phyloP scores from a whole-genome alignment of 2,329 filamentous ascomycete genomes.

The Calonectria crousiana region DNA sequence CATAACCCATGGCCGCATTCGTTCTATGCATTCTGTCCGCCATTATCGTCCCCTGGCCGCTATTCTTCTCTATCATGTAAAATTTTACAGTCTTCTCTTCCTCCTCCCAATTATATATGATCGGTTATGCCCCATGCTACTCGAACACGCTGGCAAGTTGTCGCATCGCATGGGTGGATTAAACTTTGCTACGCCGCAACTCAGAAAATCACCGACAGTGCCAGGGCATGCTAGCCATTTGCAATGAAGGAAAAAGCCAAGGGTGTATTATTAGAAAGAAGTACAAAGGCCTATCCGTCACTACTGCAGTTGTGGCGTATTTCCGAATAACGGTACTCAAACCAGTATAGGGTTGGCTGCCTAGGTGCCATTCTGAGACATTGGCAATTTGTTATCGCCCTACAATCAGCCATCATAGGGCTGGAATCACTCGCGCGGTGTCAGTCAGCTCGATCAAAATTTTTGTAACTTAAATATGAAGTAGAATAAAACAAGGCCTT shows the following conservation, averaged over 20 bases:
- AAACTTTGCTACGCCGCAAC: conserved; percentile 8
- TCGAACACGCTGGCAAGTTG: background rate
- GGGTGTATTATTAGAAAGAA: background rate
- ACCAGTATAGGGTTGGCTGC: background rate
- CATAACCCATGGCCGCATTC: background rate
- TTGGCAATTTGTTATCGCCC: too few species aligned
- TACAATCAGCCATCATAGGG: background rate
- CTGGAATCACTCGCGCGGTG: too few species aligned
- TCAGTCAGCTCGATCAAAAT: background rate
- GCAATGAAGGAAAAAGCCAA: background rate
- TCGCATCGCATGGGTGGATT: background rate
- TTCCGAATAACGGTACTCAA: background rate
- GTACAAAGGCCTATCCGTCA: background rate
- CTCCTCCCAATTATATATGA: too few species aligned
- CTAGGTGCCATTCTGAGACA: too few species aligned
- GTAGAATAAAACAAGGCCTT: too few species aligned
- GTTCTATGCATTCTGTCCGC: background rate
- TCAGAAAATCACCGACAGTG: background rate
- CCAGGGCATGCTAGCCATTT: background rate
- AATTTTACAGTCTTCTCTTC: background rate
- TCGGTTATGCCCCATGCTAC: background rate
- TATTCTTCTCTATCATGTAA: background rate
- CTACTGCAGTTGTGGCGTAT: background rate
- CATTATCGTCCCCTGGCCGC: too few species aligned
- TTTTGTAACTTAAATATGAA: background rate